Conservation (phyloP, 1,284 basidiomycete genomes). For the Boletellus deceptivus region DNA sequence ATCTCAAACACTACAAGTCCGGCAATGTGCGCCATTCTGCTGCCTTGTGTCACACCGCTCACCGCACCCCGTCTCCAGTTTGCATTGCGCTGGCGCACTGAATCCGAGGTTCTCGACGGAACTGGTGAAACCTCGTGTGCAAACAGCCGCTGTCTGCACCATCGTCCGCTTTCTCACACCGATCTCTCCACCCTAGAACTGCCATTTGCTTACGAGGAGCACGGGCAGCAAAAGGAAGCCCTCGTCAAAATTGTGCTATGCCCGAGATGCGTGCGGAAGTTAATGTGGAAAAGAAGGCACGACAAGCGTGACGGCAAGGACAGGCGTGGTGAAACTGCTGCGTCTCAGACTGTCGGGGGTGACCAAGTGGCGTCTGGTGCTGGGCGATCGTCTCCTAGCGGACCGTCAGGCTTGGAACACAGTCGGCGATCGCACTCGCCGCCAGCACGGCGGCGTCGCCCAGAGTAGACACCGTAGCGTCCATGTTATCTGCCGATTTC, state of each 20-base stretch:
- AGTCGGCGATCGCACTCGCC: no score
- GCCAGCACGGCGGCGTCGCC: not conserved
- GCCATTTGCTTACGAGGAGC: slow-evolving; percentile 85
- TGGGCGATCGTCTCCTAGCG: no score
- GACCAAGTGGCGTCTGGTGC: no score
- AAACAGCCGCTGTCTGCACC: slow-evolving; percentile 78
- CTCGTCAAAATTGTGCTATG: slow-evolving; percentile 90
- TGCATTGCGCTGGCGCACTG: slow-evolving; percentile 88
- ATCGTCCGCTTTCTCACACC: slow-evolving; percentile 35
- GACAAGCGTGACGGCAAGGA: slow-evolving; percentile 46
- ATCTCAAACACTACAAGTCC: slow-evolving; percentile 92
- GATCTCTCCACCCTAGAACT: slow-evolving; percentile 72
- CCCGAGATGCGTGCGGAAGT: slow-evolving; percentile 70
- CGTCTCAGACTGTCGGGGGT: no score
- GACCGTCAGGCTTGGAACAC: no score
- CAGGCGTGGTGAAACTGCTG: not conserved
- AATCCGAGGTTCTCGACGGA: slow-evolving; percentile 81
- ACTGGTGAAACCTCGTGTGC: slow-evolving; percentile 85
- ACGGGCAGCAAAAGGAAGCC: slow-evolving; percentile 70
- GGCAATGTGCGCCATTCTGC: slow-evolving; percentile 58
- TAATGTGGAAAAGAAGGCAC: slow-evolving; percentile 80
- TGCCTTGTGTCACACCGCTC: not conserved
- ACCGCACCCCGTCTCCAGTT: slow-evolving; percentile 46
- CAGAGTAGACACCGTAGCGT: not conserved
- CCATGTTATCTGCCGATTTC: slow-evolving; percentile 6